Percentiles rank a stretch among this genome's conserved stretches.
phyloP scores from a whole-genome alignment of 2,329 filamentous ascomycete genomes.

The Teratosphaeria zuluensis region DNA sequence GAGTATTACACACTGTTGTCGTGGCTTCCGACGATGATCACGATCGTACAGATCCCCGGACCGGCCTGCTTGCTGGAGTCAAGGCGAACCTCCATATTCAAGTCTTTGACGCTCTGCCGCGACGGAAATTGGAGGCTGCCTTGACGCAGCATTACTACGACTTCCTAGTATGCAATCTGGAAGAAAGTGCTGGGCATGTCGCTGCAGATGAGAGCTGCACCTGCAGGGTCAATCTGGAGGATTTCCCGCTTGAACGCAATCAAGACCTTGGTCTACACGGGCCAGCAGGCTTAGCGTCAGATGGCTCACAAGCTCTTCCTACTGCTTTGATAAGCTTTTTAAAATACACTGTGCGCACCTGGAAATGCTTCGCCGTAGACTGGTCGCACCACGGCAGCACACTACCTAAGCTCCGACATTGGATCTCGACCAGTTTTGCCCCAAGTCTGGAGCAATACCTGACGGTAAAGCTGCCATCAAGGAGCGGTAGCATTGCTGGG shows the following conservation, averaged over 20 bases:
- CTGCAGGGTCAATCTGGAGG: conserved; percentile 15
- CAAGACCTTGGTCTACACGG: conserved; percentile 58
- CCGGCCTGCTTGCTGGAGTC: conserved; percentile 30
- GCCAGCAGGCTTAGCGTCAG: conserved; percentile 30
- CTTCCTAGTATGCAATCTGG: not conserved
- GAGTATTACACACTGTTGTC: not conserved
- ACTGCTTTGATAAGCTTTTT: conserved; percentile 60
- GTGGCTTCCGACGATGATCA: not conserved
- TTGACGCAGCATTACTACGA: not conserved
- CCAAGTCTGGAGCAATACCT: conserved; percentile 51
- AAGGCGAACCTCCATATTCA: conserved; percentile 15
- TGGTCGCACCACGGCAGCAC: conserved; percentile 48
- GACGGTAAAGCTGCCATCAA: conserved; percentile 41
- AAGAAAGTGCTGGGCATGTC: not conserved
- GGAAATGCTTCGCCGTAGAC: conserved; percentile 51
- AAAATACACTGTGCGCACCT: conserved; percentile 48
- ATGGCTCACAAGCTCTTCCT: conserved; percentile 61
- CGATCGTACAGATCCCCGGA: not conserved
- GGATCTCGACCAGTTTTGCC: conserved; percentile 59
- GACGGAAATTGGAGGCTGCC: conserved; percentile 3
- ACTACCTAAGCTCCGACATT: conserved; percentile 51
- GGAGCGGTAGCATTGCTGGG: conserved; percentile 25
- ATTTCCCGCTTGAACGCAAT: conserved; percentile 29
- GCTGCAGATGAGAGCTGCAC: conserved; percentile 19
- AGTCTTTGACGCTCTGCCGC: conserved; percentile 19